Base-by-base conservation (phyloP, 2,329 filamentous ascomycete species). In the Arachnomyces sp. region DNA sequence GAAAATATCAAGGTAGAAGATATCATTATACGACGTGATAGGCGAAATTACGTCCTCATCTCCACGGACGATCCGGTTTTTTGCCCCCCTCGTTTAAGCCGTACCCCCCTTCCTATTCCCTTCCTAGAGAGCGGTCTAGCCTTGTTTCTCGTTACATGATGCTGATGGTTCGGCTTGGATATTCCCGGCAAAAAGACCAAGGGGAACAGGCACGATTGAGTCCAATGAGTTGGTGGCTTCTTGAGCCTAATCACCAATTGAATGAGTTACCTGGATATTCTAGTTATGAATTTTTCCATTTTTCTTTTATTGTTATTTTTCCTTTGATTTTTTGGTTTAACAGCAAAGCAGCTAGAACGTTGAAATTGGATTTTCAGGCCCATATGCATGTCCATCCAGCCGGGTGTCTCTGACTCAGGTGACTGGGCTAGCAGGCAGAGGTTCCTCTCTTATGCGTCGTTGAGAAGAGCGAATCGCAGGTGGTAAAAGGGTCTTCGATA, bases 331-430 rank as follows among this genome's bases (percentile, higher is more conserved):
- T 25, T 25, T 25, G 21, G 21, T 9, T 9, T 25, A 5, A 25
- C 21, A 25, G 21, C 5, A 30, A 28, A 12, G 13, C n/a, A 50
- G 30, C 40, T 45, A 48, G 47, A 59, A 65, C 56, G 61, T 65
- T 61, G 50, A 54, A 60, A 57, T 63, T 63, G 58, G 49, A 62
- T 61, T 63, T 45, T 42, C 34, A 43, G 54, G 56, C 60, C 56
- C 57, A 56, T 56, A 54, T 61, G 52, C 50, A 52, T 42, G 49
- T 56, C 60, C 63, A 60, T 49, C 45, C 51, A 48, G 50, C 48
- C 53, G 62, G 62, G 59, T 54, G 52, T 47, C 43, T 54, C 44
- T 49, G 48, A 52, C 40, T 66, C 62, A 58, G 60, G 61, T 66
- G 63, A 64, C 57, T 50, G 44, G 48, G 54, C 34, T 15, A 25